A percentile compares a stretch with the other conserved stretches of the same genome.
These are phyloP conservation scores for Botrytis tulipae DNA, from an alignment of 2,329 filamentous ascomycete species.

Conservation along the genomic window DNA sequence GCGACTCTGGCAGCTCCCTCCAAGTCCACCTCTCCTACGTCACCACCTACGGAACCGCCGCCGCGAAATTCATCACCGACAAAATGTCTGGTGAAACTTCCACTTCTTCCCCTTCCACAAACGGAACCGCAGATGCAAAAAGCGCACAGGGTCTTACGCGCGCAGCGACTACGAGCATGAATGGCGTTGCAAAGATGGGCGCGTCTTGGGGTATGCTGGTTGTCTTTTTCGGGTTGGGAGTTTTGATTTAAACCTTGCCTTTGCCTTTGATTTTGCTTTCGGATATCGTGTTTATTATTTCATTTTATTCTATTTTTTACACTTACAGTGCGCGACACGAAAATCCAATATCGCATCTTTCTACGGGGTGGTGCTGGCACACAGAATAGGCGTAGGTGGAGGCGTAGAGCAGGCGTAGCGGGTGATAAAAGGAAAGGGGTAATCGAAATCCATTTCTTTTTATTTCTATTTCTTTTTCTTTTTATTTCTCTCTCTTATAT, in stretches of 20 bases:
- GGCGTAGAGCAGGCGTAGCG: background rate
- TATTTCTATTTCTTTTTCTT: too few relatives aligned
- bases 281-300: too few relatives aligned
- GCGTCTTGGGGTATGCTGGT: background rate
- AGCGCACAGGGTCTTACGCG: background rate
- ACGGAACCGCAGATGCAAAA: background rate
- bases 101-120: background rate
- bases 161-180: background rate
- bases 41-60: constrained; percentile 3
- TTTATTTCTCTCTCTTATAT: background rate
- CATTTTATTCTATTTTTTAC: too few relatives aligned
- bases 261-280: too few relatives aligned
- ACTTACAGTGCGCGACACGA: too few relatives aligned
- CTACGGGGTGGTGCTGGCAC: too few relatives aligned
- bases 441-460: background rate
- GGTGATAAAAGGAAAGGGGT: background rate
- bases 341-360: background rate
- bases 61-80: constrained; percentile 17
- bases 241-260: background rate
- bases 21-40: constrained; percentile 12
- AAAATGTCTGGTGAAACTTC: background rate
- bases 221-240: background rate
- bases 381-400: background rate
- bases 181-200: background rate
- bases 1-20: constrained; percentile 2